Evolutionary conservation across 192 early-diverging fungal species (phyloP).

Genomic region (Paraglomus brasilianum): DNA sequence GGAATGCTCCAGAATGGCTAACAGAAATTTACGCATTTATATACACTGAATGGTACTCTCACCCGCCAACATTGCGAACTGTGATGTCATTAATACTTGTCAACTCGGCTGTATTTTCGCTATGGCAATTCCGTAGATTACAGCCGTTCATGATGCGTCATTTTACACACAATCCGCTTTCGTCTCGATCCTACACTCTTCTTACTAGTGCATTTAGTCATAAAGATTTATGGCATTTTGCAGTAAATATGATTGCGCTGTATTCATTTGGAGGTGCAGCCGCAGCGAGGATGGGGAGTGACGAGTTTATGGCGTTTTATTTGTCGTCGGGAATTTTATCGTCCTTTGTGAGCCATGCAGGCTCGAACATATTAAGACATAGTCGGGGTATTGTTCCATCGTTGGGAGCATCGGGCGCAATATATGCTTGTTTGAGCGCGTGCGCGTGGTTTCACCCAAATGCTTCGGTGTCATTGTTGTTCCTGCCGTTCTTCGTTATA

Average conservation of each 20-base stretch:
- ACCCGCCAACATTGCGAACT: slow-evolving; percentile 36
- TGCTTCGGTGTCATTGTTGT: slow-evolving; percentile 57
- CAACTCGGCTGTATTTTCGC: slow-evolving; percentile 70
- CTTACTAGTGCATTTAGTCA: slow-evolving; percentile 82
- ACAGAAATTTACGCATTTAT: slow-evolving; percentile 34
- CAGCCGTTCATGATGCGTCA: slow-evolving; percentile 68
- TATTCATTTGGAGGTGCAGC: slow-evolving; percentile 60
- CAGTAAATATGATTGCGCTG: slow-evolving; percentile 80
- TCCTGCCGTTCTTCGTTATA: slow-evolving; percentile 55
- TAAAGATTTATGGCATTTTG: slow-evolving; percentile 67
- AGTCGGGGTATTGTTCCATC: slow-evolving; percentile 53
- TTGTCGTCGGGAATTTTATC: slow-evolving; percentile 66
- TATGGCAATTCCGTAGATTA: slow-evolving; percentile 68
- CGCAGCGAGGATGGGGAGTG: slow-evolving; percentile 53
- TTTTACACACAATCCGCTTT: slow-evolving; percentile 78
- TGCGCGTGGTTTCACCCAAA: slow-evolving; percentile 59
- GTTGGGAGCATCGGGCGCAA: slow-evolving; percentile 82
- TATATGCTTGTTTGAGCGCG: slow-evolving; percentile 69
- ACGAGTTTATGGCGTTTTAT: slow-evolving; percentile 81
- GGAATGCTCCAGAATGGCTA: slow-evolving; percentile 39
- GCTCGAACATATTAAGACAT: slow-evolving; percentile 46
- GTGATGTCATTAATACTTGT: slow-evolving; percentile 60
- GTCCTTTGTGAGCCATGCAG: slow-evolving; percentile 64
- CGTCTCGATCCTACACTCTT: slow-evolving; percentile 67
- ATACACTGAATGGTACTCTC: slow-evolving; percentile 37